Base-by-base conservation (phyloP, 2,329 filamentous ascomycete genomes). In the Exophiala phaeomuriformis region DNA sequence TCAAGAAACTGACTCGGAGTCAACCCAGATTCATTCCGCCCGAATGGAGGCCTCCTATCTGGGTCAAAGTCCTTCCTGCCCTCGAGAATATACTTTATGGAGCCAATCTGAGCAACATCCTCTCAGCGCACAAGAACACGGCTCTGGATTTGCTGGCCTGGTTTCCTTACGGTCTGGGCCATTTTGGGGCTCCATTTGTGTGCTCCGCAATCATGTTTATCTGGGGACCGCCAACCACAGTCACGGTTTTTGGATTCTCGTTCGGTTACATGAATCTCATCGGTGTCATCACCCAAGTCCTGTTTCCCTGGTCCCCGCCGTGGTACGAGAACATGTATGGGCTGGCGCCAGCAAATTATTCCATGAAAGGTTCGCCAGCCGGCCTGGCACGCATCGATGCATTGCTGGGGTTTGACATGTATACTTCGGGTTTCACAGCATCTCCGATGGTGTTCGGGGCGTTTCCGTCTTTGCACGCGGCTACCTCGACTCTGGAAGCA, bases 271-370 rank as follows among this genome's bases (percentile, higher is more conserved):
- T 96, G 82, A 93, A 90, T 72, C 81, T 95, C 59, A 76, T 84
- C 8, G 91, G 90, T 49, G 91, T 96, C 52, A 81, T 84, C 32
- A 90, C 95, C 61, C 90, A 96, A 72, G 78, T 96, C 50, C 71
- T 90, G 58, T 94, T 96, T 72, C 91, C 91, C 1, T 96, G 91
- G 75, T 93, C 90, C 28, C 88, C 91, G 29, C 91, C 91, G 1
- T 97, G 91, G 91, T 97, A 96, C 67, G 91, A 96, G 77, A 94
- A 93, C 70, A 78, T 87, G 65, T 89, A 95, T 69, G 91, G 91
- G 10, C 76, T 96, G 48, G 88, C 88, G 31, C 90, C 91, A 2
- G 91, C 91, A 46, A 89, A 93, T 64, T 96, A 96, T 72, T 87
- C 86, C 44, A 95, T 97, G 78, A 77, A 81, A 42, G 91, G 91